Percentiles rank a stretch among this genome's conserved stretches.
phyloP scores from a whole-genome alignment of 495 filamentous ascomycete species.

The Penicillium waksmanii region DNA sequence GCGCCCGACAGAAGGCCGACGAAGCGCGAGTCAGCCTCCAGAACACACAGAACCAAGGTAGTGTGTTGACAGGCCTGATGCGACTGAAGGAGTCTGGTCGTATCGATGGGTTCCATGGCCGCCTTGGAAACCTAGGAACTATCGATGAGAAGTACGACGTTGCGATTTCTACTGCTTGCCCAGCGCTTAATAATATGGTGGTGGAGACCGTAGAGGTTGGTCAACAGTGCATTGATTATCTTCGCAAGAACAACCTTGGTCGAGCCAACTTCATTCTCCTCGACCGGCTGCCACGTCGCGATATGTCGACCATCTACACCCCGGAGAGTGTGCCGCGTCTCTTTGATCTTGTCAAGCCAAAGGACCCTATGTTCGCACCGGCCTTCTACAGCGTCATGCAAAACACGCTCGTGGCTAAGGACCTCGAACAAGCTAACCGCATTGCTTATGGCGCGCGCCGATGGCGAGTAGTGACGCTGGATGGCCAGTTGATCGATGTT shows the following conservation, averaged over 20 bases:
- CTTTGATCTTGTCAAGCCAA: constrained; percentile 90
- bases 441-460: constrained; percentile 91
- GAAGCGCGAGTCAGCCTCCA: constrained; percentile 89
- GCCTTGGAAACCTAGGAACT: constrained; percentile 92
- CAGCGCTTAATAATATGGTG: constrained; percentile 89
- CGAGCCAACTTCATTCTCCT: constrained; percentile 96
- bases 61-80: constrained; percentile 89
- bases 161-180: constrained; percentile 95
- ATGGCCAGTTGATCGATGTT: constrained; percentile 94
- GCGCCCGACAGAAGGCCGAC: constrained; percentile 88
- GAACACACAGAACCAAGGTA: constrained; percentile 87
- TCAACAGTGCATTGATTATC: constrained; percentile 96
- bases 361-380: constrained; percentile 82
- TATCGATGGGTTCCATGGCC: constrained; percentile 94
- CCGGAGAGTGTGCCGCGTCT: constrained; percentile 90
- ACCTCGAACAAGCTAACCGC: constrained; percentile 90
- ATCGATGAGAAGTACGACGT: constrained; percentile 95
- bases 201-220: constrained; percentile 93
- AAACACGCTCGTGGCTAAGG: constrained; percentile 91
- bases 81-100: constrained; percentile 93
- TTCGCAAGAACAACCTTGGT: constrained; percentile 97
- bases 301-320: constrained; percentile 78
- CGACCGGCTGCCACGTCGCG: constrained; percentile 76
- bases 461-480: constrained; percentile 95
- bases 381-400: constrained; percentile 94